Base-by-base conservation (phyloP, 1,284 basidiomycete species). In the Apiotrichum veenhuisii region DNA sequence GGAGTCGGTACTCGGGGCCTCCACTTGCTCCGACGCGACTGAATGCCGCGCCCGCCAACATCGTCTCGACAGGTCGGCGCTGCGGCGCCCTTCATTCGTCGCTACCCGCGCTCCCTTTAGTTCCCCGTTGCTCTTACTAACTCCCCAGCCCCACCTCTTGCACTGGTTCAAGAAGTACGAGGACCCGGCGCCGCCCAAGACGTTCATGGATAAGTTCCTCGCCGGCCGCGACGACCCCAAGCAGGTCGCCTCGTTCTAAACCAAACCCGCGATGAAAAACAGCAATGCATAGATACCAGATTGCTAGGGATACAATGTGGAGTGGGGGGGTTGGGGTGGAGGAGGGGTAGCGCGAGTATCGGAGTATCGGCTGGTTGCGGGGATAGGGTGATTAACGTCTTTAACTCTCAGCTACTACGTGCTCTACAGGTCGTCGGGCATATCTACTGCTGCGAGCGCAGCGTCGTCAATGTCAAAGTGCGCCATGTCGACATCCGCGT, bases 141-240 rank as follows among this genome's bases (percentile, higher is more conserved):
- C 10, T 30, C 37, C 26, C 0, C 57, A 77, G 77, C 70, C 76
- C 27, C 75, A 77, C 61, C 56, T 78, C 53, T 72, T 77, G 70
- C 64, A 73, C 55, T 77, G 75, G 75, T 78, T 78, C 73, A 74
- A 75, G 62, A 58, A 64, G 42, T 72, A 67, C 59, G 72, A 75
- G 36, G 73, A 76, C 56, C 67, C 72, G 51, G 61, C 72, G 36
- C 57, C 68, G 43, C 77, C 76, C 23, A 61, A 66, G 49, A 74
- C 77, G 3, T 78, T 78, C 71, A 67, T 77, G 59, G 75, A 78
- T 50, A 78, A 77, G 55, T 77, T 77, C 70, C 73, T 72, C 57
- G 69, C 74, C 10, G 71, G 74, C 30, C 62, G 73, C 56, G 76
- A 77, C 65, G 73, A 77, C 49, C 76, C 76, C 44, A 65, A 70